phyloP scores from a whole-genome alignment of 441 rosid genomes.

The Macaranga tanarius region DNA sequence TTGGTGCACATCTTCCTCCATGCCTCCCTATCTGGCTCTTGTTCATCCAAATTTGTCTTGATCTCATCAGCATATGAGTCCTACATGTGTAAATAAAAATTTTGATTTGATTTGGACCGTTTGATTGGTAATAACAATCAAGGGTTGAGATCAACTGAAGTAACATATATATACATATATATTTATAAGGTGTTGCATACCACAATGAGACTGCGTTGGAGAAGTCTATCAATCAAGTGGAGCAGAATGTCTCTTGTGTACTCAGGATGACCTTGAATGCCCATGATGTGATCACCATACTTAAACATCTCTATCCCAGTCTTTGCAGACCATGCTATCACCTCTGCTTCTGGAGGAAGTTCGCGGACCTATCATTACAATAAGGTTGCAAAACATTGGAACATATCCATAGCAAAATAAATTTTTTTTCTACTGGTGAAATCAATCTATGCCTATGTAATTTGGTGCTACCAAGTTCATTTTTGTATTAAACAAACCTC shows the following conservation, averaged over 20 bases:
- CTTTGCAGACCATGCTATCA: slow-evolving; percentile 50
- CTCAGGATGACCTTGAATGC: slow-evolving; percentile 81
- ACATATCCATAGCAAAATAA: neutral
- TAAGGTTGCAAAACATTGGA: neutral
- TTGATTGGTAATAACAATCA: neutral
- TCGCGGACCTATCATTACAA: slow-evolving; percentile 37
- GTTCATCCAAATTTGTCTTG: slow-evolving; percentile 38
- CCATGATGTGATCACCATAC: slow-evolving; percentile 62
- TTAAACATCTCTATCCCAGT: slow-evolving; percentile 62
- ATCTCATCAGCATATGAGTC: slow-evolving; percentile 43
- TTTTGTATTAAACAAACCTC: slow-evolving; percentile 38
- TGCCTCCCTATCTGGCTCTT: slow-evolving; percentile 48
- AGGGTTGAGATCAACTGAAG: neutral
- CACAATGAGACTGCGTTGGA: slow-evolving; percentile 31
- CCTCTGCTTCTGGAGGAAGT: slow-evolving; percentile 55
- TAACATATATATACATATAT: neutral
- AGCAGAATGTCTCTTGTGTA: slow-evolving; percentile 57
- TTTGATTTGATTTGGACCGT: neutral
- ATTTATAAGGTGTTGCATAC: slow-evolving; percentile 21
- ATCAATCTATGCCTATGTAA: too few relatives aligned
- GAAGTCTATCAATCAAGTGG: slow-evolving; percentile 51
- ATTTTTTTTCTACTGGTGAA: too few relatives aligned
- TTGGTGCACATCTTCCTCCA: slow-evolving; percentile 54
- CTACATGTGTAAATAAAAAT: slow-evolving; percentile 24
- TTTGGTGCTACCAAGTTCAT: neutral